A percentile compares a stretch with the other conserved stretches of the same genome.
Evolutionary conservation across 2,329 filamentous ascomycete genomes (phyloP).

Genomic region (Fusarium illudens): DNA sequence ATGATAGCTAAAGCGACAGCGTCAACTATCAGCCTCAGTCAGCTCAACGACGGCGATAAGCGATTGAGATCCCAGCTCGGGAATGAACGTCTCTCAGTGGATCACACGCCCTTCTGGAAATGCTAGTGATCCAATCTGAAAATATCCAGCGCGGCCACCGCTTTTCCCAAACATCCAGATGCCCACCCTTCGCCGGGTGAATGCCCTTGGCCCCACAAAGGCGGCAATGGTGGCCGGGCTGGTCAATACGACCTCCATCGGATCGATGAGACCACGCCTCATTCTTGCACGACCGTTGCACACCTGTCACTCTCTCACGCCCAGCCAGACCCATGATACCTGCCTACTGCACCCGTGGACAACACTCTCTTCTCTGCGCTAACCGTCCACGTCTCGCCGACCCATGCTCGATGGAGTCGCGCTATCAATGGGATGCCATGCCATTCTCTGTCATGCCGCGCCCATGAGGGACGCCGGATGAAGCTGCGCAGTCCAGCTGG

Average conservation of each 20-base stretch:
- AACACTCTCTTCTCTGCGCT: background rate
- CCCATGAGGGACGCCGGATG: conserved; percentile 28
- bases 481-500: background rate
- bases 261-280: conserved; percentile 20
- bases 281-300: conserved; percentile 21
- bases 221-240: conserved; percentile 23
- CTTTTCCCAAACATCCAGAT: conserved; percentile 8
- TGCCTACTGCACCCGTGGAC: background rate
- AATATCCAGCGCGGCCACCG: conserved; percentile 9
- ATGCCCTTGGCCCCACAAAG: conserved; percentile 38
- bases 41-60: conserved; percentile 14
- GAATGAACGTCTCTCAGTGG: background rate
- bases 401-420: conserved; percentile 26
- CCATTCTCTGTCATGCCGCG: conserved; percentile 22
- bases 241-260: conserved; percentile 23
- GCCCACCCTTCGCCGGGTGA: conserved; percentile 39
- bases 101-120: background rate
- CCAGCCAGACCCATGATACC: conserved; percentile 30
- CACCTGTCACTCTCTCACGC: conserved; percentile 13
- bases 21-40: background rate
- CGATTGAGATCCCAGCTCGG: conserved; percentile 19
- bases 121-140: background rate
- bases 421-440: conserved; percentile 34
- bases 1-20: background rate
- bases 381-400: conserved; percentile 13